Base-by-base conservation (phyloP, 164 flowering plant species). In the Saururus chinensis region DNA sequence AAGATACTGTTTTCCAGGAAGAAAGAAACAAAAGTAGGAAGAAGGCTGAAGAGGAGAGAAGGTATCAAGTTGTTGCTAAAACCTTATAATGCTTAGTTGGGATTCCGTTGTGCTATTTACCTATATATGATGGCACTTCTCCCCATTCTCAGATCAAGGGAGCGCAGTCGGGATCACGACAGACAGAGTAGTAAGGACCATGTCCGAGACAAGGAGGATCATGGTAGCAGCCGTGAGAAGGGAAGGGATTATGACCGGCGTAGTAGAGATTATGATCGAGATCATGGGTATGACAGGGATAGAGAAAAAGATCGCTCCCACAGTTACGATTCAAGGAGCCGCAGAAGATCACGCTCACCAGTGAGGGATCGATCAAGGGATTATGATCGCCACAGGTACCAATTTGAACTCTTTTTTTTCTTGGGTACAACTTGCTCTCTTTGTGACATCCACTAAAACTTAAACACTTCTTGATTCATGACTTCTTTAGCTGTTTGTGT, bases 321-420 rank as follows among this genome's bases (percentile, higher is more conserved):
- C 51, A 73, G 63, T 75, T 75, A 84, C 73, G 92, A 86, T 64
- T 82, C 92, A 45, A 83, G 96, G 66, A 82, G 82, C 68, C 87
- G 77, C 40, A 79, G 81, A 21, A 81, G 96, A 74, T 89, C 96
- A 26, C 90, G 64, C 40, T 61, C 64, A 5, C 68, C 95, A 1
- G 87, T 95, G 21, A 73, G 53, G 72, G 98, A 92, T 23, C 85
- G 86, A 26, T 72, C 95, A 8, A 80, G 92, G 65, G 96, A 91
- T 64, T 80, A 85, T 80, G 97, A 87, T 67, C 92, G 89, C 61
- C 80, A 78, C 73, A 89, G 93, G 64, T 61, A 61, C 22, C 21
- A 48, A 19, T 21, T 26, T 20, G 24, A 24, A 30, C 22, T 42
- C 23, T 42, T 30, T 48, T 60, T 24, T 40, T 59, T 35, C 19